Base-by-base conservation (phyloP, 768 basidiomycete genomes). In the Podaxis rugospora region DNA sequence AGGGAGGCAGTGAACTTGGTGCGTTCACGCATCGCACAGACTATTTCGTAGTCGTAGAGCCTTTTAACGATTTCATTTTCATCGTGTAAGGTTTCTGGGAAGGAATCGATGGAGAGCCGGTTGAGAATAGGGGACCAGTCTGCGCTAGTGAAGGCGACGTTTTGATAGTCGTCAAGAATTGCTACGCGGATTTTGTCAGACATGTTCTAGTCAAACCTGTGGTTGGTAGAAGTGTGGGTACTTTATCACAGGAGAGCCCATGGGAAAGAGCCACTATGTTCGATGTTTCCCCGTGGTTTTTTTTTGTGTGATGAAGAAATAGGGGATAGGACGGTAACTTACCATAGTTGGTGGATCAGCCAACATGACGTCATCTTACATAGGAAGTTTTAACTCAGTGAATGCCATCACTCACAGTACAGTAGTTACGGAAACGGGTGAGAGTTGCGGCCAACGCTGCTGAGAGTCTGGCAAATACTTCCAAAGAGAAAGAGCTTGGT, bases 1-100 rank as follows among this genome's bases (percentile, higher is more conserved):
- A 87, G 63, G 0, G 77, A 72, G 5, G 73, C 68, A 5, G 76
- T 68, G 66, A 90, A 82, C 59, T 80, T 82, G 0, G 87, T 88
- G 32, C 88, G 75, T 65, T 89, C 88, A 54, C 87, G 75, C 86
- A 88, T 88, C 3, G 85, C 78, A 67, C 83, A 84, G 21, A 89
- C 75, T 46, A 90, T 78, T 4, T 81, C 69, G 68, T 83, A 87
- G 1, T 78, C 74, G 51, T 76, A 65, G 44, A 88, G 74, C 55
- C 84, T 75, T 42, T 76, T 66, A 7, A 78, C 79, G 2, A 87
- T 75, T 11, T 69, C 68, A 67, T 81, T 79, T 65, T 84, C 81
- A 61, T 83, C 79, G n/a, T 69, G 67, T 44, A 86, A 68, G 1
- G 84, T 84, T 54, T 85, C 80, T 2, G 72, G 71, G 70, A 78